Base-by-base conservation (phyloP, 345 rosid species). In the Punica granatum region DNA sequence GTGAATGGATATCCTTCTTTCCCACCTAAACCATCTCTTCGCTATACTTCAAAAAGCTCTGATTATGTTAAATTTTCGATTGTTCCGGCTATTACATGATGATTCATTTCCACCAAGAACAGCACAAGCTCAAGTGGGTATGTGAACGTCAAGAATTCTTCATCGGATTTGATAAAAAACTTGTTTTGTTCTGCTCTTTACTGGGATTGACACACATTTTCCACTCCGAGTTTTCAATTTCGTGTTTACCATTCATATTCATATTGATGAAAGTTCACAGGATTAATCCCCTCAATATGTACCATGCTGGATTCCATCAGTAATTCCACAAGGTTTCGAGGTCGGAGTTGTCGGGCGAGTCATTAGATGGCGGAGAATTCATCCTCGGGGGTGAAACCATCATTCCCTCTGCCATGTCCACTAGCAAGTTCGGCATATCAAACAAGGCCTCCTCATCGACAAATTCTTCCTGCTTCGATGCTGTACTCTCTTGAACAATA, bases 361-460 rank as follows among this genome's bases (percentile, higher is more conserved):
- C 80, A 68, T 88, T 83, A 0, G 82, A 71, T n/a, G 73, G 81
- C 33, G 89, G 66, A 19, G 81, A 67, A 70, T 69, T 72, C 69
- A 92, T 84, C 66, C 92, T 76, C 4, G 98, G 98, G 0, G 96
- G 97, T 1, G 92, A 81, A 69, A 90, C 73, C 85, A 92, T 72
- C 96, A 92, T 83, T 58, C 97, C 98, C 73, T 83, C 96, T 0
- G 98, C 98, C 98, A 92, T 90, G 73, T 88, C 87, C 73, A 87
- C 92, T 63, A 92, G 70, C 74, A 92, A 68, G 75, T 80, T 84
- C 26, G 98, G 98, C 90, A 92, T 80, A 73, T 87, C 85, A 65
- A 90, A 79, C 67, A 87, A 65, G 6, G 76, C 97, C 54, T 92
- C 98, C 77, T 87, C 96, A 60, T 92, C 98, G 18, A 92, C 68